phyloP scores from a whole-genome alignment of 352 stramenopile species.

The Phytophthora cryptogea region DNA sequence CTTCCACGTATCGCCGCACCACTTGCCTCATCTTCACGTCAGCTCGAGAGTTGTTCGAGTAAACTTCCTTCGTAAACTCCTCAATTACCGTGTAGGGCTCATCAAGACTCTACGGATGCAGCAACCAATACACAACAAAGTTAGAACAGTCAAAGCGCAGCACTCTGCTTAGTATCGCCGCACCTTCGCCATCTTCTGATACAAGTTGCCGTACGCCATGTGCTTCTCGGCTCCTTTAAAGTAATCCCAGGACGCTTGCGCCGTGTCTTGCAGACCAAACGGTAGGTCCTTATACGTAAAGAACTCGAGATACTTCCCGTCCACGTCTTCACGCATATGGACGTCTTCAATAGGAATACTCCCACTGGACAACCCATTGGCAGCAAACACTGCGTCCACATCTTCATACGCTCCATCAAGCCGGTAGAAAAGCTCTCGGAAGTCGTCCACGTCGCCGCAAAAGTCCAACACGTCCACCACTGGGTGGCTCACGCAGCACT shows the following conservation, averaged over 20 bases:
- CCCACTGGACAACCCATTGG: constrained; percentile 22
- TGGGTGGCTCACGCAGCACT: constrained; percentile 14
- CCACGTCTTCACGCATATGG: constrained; percentile 26
- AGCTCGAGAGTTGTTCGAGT: constrained; percentile 25
- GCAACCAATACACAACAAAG: not conserved
- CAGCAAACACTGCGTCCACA: constrained; percentile 19
- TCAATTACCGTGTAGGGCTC: constrained; percentile 17
- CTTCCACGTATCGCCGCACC: constrained; percentile 21
- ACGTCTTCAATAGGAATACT: constrained; percentile 24
- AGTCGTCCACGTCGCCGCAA: constrained; percentile 25
- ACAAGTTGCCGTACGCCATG: constrained; percentile 32
- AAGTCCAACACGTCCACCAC: constrained; percentile 24
- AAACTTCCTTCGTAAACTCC: constrained; percentile 30
- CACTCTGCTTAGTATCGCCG: not conserved
- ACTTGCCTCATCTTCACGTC: constrained; percentile 32
- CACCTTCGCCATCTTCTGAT: constrained; percentile 35
- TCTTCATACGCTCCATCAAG: constrained; percentile 26
- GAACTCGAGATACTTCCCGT: constrained; percentile 36
- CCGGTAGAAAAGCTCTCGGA: constrained; percentile 22
- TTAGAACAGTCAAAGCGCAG: not conserved
- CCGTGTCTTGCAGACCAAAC: constrained; percentile 39
- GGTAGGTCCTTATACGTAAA: constrained; percentile 39
- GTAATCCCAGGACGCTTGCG: constrained; percentile 38
- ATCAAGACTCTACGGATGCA: constrained; percentile 9
- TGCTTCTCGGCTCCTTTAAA: constrained; percentile 43